Evolutionary conservation across 257 asterid genomes (phyloP).

Genomic region (Craterostigma plantagineum): DNA sequence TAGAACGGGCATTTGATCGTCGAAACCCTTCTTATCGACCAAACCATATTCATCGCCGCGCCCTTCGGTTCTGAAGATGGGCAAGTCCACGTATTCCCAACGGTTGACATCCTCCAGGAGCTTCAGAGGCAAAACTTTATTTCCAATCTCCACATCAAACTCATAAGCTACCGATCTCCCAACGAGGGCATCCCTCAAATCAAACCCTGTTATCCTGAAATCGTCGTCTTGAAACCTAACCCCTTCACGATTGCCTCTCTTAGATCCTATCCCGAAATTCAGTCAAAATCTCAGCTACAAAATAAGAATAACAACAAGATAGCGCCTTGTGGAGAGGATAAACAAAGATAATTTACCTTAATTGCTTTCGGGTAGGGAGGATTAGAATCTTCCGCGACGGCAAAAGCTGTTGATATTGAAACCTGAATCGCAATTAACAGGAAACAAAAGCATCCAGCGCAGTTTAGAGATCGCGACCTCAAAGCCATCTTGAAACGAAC

Average conservation of each 20-base stretch:
- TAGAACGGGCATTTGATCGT: slow-evolving; percentile 50
- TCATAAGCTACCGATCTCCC: slow-evolving; percentile 85
- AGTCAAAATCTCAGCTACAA: too few species aligned
- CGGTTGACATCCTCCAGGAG: slow-evolving; percentile 82
- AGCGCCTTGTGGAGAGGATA: too few species aligned
- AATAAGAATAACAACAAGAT: too few species aligned
- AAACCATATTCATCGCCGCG: slow-evolving; percentile 33
- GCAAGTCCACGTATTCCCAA: slow-evolving; percentile 88
- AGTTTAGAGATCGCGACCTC: too few species aligned
- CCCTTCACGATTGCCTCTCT: slow-evolving; percentile 85
- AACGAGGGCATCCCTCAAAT: slow-evolving; percentile 68
- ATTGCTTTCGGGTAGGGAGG: too few species aligned
- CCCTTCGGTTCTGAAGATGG: slow-evolving; percentile 48
- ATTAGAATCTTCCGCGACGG: slow-evolving; percentile 3
- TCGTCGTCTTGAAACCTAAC: slow-evolving; percentile 66
- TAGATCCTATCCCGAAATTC: slow-evolving; percentile 33
- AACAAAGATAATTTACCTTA: too few species aligned
- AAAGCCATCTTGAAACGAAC: too few species aligned
- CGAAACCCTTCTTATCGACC: slow-evolving; percentile 27
- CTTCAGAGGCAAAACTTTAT: slow-evolving; percentile 67
- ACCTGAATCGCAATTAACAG: too few species aligned
- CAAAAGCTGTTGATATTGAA: not conserved
- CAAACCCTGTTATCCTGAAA: slow-evolving; percentile 66
- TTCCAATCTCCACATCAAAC: slow-evolving; percentile 78
- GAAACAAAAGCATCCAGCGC: too few species aligned